Evolutionary conservation across 768 basidiomycete species (phyloP).

Genomic region (Termitomyces sp.): DNA sequence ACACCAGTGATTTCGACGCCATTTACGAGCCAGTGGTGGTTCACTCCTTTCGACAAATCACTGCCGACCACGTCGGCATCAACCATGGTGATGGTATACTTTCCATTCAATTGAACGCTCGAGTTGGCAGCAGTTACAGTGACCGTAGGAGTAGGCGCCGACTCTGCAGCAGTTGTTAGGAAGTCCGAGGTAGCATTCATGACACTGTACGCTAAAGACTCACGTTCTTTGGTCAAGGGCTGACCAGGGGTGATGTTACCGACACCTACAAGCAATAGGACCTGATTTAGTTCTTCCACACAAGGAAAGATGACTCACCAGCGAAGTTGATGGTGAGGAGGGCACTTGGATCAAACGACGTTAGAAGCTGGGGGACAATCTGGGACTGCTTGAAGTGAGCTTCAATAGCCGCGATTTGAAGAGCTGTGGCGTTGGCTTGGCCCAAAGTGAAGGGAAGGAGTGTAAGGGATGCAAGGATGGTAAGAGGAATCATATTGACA

Average conservation of each 20-base stretch:
- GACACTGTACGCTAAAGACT: conserved; percentile 24
- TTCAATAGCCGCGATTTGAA: conserved; percentile 57
- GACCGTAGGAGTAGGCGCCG: conserved; percentile 51
- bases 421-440: conserved; percentile 39
- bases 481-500: conserved; percentile 31
- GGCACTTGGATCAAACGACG: conserved; percentile 61
- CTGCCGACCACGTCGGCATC: conserved; percentile 71
- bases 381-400: conserved; percentile 65
- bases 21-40: conserved; percentile 82
- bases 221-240: conserved; percentile 53
- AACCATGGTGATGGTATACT: conserved; percentile 71
- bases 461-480: conserved; percentile 34
- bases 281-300: conserved; percentile 2
- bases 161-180: conserved; percentile 44
- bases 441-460: conserved; percentile 44
- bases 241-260: conserved; percentile 59
- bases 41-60: conserved; percentile 56
- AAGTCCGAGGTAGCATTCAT: neutral
- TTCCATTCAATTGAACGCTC: conserved; percentile 43
- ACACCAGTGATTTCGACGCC: conserved; percentile 49
- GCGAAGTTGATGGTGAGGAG: conserved; percentile 51
- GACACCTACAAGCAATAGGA: conserved; percentile 28
- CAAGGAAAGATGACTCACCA: conserved; percentile 23
- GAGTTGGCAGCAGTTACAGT: conserved; percentile 50
- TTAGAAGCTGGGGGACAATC: conserved; percentile 61